Percentiles rank a stretch among this genome's conserved stretches.
Evolutionary conservation across 2,329 filamentous ascomycete genomes (phyloP).

Genomic region (Celoporthe dispersa): DNA sequence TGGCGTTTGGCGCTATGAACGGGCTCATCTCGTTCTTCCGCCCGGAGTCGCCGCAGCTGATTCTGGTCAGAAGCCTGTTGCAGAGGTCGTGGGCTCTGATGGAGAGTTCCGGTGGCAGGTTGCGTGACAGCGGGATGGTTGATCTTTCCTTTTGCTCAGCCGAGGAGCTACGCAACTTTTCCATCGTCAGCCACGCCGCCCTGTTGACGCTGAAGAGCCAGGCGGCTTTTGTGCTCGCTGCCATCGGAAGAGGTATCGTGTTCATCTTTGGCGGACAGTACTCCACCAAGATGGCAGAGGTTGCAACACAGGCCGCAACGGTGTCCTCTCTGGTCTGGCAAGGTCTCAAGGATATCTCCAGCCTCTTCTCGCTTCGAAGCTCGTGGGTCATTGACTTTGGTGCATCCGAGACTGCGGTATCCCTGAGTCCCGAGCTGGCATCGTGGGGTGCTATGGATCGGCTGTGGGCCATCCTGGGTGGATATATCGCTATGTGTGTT

Average conservation of each 20-base stretch:
- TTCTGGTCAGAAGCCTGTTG: constrained; percentile 25
- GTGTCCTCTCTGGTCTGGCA: constrained; percentile 31
- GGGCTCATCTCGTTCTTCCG: constrained; percentile 44
- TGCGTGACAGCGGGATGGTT: constrained; percentile 54
- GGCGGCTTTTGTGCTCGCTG: constrained; percentile 47
- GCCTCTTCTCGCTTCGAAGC: constrained; percentile 49
- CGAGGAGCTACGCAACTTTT: constrained; percentile 75
- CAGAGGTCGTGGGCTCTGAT: constrained; percentile 47
- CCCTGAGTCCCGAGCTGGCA: constrained; percentile 62
- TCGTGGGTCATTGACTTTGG: constrained; percentile 64
- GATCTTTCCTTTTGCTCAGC: constrained; percentile 55
- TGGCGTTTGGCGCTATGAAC: constrained; percentile 42
- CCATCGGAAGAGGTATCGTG: constrained; percentile 44
- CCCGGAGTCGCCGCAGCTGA: constrained; percentile 23
- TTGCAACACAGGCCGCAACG: constrained; percentile 31
- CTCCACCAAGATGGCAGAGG: constrained; percentile 36
- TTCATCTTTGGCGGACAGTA: constrained; percentile 54
- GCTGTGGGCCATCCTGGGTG: constrained; percentile 74
- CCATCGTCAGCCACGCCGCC: constrained; percentile 74
- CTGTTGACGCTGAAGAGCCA: constrained; percentile 63
- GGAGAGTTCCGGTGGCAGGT: constrained; percentile 49
- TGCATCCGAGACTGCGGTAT: constrained; percentile 42
- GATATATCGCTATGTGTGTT: constrained; percentile 78
- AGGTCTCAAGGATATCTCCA: constrained; percentile 40
- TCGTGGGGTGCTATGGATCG: constrained; percentile 70